Base-by-base conservation (phyloP, 495 filamentous ascomycete genomes). In the Neurospora terricola region DNA sequence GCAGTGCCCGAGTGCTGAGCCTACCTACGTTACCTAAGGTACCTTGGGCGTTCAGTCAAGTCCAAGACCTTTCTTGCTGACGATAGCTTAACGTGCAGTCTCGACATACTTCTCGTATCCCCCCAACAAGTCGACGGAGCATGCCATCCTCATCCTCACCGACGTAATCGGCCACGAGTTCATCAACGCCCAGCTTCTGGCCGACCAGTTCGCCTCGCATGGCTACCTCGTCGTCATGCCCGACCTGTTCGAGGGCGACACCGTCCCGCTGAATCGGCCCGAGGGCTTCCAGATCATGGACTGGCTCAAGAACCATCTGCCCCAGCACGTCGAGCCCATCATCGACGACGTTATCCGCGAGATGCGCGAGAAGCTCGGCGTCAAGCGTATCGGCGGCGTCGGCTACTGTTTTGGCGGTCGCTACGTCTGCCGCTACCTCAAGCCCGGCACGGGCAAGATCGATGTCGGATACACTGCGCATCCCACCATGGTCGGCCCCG, bases 391-490 rank as follows among this genome's bases (percentile, higher is more conserved):
- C 10, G 72, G 72, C 7, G 72, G 62, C 3, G 72, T 73, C 2
- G 72, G 72, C 23, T 73, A 73, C 59, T 73, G 72, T 68, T 27
- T 73, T 10, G 72, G 72, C 14, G 66, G 30, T 27, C 69, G 69
- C 23, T 68, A 45, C 38, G 14, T 73, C 23, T 62, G 69, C 23
- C 72, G 72, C 12, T 73, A 69, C 38, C 62, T 73, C 23, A 68
- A 70, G 12, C 27, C 59, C 10, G 37, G 59, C 38, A 70, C 42
- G 27, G 66, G 16, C 4, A 73, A 70, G 62, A 38, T 73, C 27
- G 72, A 73, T 39, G 72, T 73, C 12, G 72, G 72, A 12, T 73
- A 69, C 72, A 34, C n/a, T 10, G 72, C 72, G 16, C 72, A 73
- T 16, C 72, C 72, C 7, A 73, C 37, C 59, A 69, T 43, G 36